These are phyloP conservation scores for Xylariales sp. DNA, from an alignment of 2,329 filamentous ascomycete genomes.

Conservation along the genomic window DNA sequence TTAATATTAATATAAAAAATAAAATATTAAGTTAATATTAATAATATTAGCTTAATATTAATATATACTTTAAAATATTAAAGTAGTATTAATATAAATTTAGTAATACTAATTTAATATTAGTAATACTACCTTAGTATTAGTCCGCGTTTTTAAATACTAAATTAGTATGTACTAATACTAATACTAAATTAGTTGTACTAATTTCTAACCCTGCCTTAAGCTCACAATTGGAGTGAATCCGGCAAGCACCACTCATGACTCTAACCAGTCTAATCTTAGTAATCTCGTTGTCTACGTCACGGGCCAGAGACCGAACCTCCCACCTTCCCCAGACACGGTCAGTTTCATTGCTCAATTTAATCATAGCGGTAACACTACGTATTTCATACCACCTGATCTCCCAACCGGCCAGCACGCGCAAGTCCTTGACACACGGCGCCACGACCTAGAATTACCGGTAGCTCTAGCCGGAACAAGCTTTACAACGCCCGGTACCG, in stretches of 20 bases:
- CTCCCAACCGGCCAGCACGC: constrained; percentile 1
- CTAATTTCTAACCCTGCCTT: no score
- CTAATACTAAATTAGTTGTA: no score
- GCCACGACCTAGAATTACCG: background rate
- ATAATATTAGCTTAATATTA: no score
- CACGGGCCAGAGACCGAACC: background rate
- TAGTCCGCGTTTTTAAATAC: no score
- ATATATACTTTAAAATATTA: no score
- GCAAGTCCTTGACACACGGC: constrained; percentile 6
- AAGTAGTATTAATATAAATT: no score
- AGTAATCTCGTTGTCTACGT: constrained; percentile 2
- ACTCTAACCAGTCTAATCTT: constrained; percentile 4
- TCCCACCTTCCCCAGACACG: constrained; percentile 1
- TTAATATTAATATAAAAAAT: no score
- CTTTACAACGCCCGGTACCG: background rate
- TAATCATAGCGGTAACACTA: constrained; percentile 1
- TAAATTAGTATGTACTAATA: no score
- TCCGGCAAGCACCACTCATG: background rate
- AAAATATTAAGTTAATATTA: no score
- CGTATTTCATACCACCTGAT: constrained; percentile 8
- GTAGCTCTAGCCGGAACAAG: background rate
- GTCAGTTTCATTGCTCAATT: constrained; percentile 5
- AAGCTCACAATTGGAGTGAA: constrained; percentile 2
- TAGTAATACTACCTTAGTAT: no score
- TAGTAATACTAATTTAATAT: no score